A percentile compares a stretch with the other conserved stretches of the same genome.
Conservation (phyloP, 768 basidiomycete genomes). For the Nidula microcarpa region DNA sequence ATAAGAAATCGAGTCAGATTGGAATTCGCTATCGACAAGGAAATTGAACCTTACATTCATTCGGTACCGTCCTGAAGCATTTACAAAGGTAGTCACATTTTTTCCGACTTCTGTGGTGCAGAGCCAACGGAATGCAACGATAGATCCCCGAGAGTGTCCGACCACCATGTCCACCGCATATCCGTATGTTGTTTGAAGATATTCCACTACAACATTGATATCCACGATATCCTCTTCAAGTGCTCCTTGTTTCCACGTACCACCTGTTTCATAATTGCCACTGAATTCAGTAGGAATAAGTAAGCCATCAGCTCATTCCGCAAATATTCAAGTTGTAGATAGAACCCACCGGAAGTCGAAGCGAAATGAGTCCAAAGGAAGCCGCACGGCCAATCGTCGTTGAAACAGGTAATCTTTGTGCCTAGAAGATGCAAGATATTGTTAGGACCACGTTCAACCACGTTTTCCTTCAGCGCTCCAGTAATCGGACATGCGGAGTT, state of each 20-base stretch:
- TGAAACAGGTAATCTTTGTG: slow-evolving; percentile 87
- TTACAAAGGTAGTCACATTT: slow-evolving; percentile 60
- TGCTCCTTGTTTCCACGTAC: slow-evolving; percentile 59
- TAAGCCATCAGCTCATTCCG: neutral
- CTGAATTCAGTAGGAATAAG: slow-evolving; percentile 28
- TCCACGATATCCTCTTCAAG: slow-evolving; percentile 64
- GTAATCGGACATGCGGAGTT: slow-evolving; percentile 19
- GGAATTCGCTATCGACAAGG: neutral
- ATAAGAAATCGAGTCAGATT: neutral
- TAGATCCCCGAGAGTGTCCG: slow-evolving; percentile 75
- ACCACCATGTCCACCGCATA: slow-evolving; percentile 70
- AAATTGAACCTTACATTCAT: slow-evolving; percentile 58
- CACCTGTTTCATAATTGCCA: slow-evolving; percentile 75
- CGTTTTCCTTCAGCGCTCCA: slow-evolving; percentile 6
- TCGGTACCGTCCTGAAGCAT: slow-evolving; percentile 73
- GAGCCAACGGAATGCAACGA: slow-evolving; percentile 69
- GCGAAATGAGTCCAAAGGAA: slow-evolving; percentile 79
- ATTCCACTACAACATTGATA: slow-evolving; percentile 58
- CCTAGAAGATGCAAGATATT: slow-evolving; percentile 31
- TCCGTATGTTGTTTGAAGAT: slow-evolving; percentile 55
- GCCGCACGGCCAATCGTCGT: slow-evolving; percentile 57
- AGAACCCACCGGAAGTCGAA: slow-evolving; percentile 80
- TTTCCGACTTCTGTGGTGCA: slow-evolving; percentile 58
- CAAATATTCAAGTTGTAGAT: neutral
- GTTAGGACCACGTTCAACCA: slow-evolving; percentile 1